Conservation (phyloP, 2,329 filamentous ascomycete species). For the Blastomyces silverae region DNA sequence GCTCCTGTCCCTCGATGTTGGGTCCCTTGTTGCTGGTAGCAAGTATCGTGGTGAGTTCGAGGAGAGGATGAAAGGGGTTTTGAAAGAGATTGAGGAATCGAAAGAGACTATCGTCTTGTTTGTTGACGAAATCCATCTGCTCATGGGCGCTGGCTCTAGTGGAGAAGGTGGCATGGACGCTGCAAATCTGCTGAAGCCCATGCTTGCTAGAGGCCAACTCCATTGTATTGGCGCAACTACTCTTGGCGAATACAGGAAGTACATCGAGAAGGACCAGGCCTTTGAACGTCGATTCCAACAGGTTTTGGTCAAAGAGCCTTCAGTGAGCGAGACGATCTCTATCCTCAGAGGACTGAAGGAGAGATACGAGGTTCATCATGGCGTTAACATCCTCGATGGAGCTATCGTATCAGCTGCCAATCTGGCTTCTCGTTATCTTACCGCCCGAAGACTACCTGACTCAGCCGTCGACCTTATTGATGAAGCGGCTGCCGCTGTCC, state of each 20-base stretch:
- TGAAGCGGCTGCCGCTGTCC: conserved; percentile 92
- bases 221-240: conserved; percentile 98
- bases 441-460: conserved; percentile 81
- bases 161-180: conserved; percentile 99
- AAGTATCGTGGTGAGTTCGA: conserved; percentile 99
- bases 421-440: conserved; percentile 88
- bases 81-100: conserved; percentile 92
- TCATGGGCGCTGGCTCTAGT: conserved; percentile 93
- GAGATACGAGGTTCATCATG: conserved; percentile 95
- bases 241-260: conserved; percentile 91
- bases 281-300: conserved; percentile 99
- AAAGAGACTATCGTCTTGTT: conserved; percentile 98
- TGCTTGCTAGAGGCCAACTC: conserved; percentile 91
- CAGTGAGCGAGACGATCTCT: conserved; percentile 82
- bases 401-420: conserved; percentile 89
- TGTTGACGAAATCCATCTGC: conserved; percentile 95
- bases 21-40: conserved; percentile 89
- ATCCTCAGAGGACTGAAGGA: conserved; percentile 98
- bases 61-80: conserved; percentile 96
- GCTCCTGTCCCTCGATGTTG: conserved; percentile 89
- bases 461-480: conserved; percentile 96
- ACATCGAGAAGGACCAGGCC: conserved; percentile 96
- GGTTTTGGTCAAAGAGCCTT: conserved; percentile 91
- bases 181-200: conserved; percentile 93
- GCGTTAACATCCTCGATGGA: conserved; percentile 90